phyloP scores from a whole-genome alignment of 495 filamentous ascomycete genomes.

The Patellaria atrata region DNA sequence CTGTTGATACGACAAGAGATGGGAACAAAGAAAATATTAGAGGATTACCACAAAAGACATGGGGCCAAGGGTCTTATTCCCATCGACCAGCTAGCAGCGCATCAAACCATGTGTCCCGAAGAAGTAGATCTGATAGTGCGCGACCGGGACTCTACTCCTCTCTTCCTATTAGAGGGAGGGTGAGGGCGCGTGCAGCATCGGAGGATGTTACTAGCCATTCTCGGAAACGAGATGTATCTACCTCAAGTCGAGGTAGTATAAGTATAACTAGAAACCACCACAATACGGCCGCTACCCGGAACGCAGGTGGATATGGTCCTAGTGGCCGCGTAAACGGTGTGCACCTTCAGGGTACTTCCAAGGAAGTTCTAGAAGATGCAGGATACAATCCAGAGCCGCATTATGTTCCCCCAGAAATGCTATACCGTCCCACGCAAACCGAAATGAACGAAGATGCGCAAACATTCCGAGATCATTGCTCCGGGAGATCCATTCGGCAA shows the following conservation, averaged over 20 bases:
- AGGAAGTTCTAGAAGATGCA: too few relatives aligned
- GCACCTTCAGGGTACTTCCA: too few relatives aligned
- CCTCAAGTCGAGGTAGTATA: constrained; percentile 13
- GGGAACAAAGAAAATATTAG: too few relatives aligned
- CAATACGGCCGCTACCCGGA: not conserved
- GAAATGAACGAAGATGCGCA: constrained; percentile 45
- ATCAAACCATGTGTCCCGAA: too few relatives aligned
- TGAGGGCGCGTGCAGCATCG: constrained; percentile 7
- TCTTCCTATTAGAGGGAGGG: constrained; percentile 13
- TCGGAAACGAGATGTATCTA: constrained; percentile 9
- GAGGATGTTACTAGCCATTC: constrained; percentile 2
- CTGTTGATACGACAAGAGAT: too few relatives aligned
- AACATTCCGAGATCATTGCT: constrained; percentile 40
- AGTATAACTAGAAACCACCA: constrained; percentile 5
- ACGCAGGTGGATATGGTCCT: too few relatives aligned
- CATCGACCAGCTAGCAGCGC: not conserved
- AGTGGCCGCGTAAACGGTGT: too few relatives aligned
- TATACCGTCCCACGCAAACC: constrained; percentile 40
- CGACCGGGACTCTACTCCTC: constrained; percentile 4
- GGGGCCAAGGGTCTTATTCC: too few relatives aligned
- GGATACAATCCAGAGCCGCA: constrained; percentile 24
- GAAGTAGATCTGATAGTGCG: too few relatives aligned
- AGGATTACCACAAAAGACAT: too few relatives aligned
- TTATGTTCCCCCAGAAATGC: constrained; percentile 25
- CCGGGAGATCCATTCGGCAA: constrained; percentile 33